These are phyloP conservation scores for Neobulgaria alba DNA, from an alignment of 2,329 filamentous ascomycete species.

Conservation along the genomic window DNA sequence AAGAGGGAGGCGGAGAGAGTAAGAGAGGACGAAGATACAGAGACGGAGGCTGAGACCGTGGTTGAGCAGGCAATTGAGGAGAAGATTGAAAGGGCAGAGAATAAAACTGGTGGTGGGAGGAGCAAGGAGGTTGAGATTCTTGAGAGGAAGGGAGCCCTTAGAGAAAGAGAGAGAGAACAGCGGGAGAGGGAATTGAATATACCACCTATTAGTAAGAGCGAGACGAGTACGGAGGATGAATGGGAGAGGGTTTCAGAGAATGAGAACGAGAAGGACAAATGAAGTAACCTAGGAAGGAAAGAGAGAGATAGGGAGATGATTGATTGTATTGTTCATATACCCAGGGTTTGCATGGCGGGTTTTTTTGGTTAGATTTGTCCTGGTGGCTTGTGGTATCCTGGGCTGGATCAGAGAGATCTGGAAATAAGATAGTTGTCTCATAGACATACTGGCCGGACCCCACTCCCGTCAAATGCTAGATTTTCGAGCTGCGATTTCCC, in stretches of 20 bases:
- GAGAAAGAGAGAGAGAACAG: constrained; percentile 23
- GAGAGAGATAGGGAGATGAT: constrained; percentile 9
- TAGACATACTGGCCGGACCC: too few relatives aligned
- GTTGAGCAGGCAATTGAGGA: constrained; percentile 30
- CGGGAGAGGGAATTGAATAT: constrained; percentile 34
- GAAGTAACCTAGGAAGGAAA: too few relatives aligned
- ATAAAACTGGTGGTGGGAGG: too few relatives aligned
- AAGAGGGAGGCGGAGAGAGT: constrained; percentile 18
- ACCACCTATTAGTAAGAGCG: constrained; percentile 35
- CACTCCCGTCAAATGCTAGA: too few relatives aligned
- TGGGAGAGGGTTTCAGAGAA: constrained; percentile 90
- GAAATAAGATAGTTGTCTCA: too few relatives aligned
- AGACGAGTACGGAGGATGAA: constrained; percentile 83
- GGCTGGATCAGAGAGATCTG: too few relatives aligned
- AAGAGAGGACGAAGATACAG: constrained; percentile 27
- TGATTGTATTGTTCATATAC: constrained; percentile 8
- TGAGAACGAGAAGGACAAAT: constrained; percentile 54
- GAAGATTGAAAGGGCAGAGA: too few relatives aligned
- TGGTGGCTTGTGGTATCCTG: too few relatives aligned
- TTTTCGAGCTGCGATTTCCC: too few relatives aligned
- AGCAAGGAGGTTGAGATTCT: constrained; percentile 25
- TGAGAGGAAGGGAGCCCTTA: constrained; percentile 22
- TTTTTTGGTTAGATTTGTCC: too few relatives aligned
- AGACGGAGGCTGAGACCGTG: constrained; percentile 44
- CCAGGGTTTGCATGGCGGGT: background rate